Conservation (phyloP, 1,284 basidiomycete species). For the Athelia sp. region DNA sequence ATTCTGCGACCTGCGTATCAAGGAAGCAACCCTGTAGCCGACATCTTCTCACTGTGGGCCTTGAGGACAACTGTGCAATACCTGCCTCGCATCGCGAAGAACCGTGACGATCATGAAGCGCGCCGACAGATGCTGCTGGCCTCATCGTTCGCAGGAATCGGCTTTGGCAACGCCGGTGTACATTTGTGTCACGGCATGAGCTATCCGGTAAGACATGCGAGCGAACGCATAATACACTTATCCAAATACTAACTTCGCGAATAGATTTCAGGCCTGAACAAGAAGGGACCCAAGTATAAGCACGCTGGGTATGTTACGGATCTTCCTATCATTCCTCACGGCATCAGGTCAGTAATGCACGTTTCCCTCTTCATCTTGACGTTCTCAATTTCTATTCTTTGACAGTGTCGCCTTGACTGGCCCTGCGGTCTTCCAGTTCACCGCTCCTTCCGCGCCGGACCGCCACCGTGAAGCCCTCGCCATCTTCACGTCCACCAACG, state of each 20-base stretch:
- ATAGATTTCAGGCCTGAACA: slow-evolving; percentile 95
- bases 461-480: slow-evolving; percentile 87
- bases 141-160: slow-evolving; percentile 91
- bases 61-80: slow-evolving; percentile 88
- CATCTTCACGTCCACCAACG: slow-evolving; percentile 70
- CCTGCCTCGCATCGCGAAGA: slow-evolving; percentile 82
- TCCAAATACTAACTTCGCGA: slow-evolving; percentile 6
- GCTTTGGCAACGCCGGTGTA: slow-evolving; percentile 94
- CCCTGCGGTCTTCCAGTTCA: slow-evolving; percentile 94
- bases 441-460: slow-evolving; percentile 85
- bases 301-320: slow-evolving; percentile 82
- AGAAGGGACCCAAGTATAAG: slow-evolving; percentile 84
- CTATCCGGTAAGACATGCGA: slow-evolving; percentile 50
- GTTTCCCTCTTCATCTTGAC: background rate
- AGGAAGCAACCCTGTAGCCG: slow-evolving; percentile 93
- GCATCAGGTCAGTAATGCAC: slow-evolving; percentile 57
- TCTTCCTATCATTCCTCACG: slow-evolving; percentile 91
- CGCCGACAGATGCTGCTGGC: slow-evolving; percentile 91
- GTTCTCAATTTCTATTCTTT: slow-evolving; percentile 1
- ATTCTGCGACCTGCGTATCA: slow-evolving; percentile 91
- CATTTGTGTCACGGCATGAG: slow-evolving; percentile 88
- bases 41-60: slow-evolving; percentile 96
- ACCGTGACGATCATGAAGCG: slow-evolving; percentile 79
- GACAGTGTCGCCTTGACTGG: slow-evolving; percentile 78
- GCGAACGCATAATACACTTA: background rate